Percentiles rank a stretch among this genome's conserved stretches.
Conservation (phyloP, 345 rosid genomes). For the Anacardium occidentale region DNA sequence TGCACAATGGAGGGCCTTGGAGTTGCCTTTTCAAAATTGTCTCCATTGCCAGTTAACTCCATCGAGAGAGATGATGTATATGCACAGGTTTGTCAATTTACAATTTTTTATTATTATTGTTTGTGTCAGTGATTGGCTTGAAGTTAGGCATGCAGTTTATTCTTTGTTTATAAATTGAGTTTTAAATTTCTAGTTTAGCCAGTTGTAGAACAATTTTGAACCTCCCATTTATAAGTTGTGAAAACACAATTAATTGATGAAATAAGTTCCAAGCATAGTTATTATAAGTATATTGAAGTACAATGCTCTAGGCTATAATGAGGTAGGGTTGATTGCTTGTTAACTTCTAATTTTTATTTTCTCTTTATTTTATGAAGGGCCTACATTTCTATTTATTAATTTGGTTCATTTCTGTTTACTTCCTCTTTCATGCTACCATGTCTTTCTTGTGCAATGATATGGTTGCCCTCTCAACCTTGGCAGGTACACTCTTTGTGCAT, state of each 20-base stretch:
- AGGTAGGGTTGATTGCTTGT: background rate
- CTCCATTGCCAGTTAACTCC: constrained; percentile 51
- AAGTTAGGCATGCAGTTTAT: background rate
- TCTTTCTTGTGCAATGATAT: background rate
- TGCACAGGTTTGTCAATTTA: constrained; percentile 64
- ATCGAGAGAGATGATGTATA: constrained; percentile 71
- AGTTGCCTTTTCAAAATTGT: constrained; percentile 56
- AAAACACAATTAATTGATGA: background rate
- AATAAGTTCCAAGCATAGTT: constrained; percentile 6
- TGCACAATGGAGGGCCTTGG: constrained; percentile 79
- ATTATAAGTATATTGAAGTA: background rate
- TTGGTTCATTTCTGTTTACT: too few species aligned
- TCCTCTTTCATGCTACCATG: background rate
- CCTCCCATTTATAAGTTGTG: background rate
- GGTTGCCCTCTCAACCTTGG: background rate
- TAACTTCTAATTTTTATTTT: background rate
- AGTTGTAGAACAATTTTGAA: constrained; percentile 5
- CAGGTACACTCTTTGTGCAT: background rate
- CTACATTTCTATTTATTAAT: background rate
- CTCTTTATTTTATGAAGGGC: background rate
- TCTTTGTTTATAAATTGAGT: background rate
- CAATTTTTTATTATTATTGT: background rate
- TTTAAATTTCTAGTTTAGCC: background rate
- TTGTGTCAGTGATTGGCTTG: background rate
- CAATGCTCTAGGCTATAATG: background rate